A percentile compares a stretch with the other conserved stretches of the same genome.
phyloP scores from a whole-genome alignment of 441 rosid genomes.

The Adansonia gregorii region DNA sequence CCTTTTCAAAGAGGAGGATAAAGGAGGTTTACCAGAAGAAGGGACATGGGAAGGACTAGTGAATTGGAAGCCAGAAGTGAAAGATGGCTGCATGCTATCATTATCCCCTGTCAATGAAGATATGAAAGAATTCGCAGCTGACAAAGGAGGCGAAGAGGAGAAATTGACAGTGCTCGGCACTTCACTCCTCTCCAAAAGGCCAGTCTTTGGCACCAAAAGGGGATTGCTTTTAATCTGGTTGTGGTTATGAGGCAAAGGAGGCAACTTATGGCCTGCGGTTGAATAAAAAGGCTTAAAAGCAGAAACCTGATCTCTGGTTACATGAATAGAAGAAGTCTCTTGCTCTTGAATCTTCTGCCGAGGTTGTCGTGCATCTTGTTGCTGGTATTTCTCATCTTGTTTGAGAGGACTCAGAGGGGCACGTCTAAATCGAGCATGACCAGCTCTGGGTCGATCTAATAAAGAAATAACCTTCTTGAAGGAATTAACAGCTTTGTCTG shows the following conservation, averaged over 20 bases:
- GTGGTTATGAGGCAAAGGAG: conserved; percentile 67
- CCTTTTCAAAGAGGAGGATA: conserved; percentile 54
- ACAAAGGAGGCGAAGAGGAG: conserved; percentile 54
- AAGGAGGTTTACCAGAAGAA: conserved; percentile 60
- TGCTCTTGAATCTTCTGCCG: conserved; percentile 25
- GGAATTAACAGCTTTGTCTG: conserved; percentile 54
- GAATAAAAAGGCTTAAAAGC: conserved; percentile 76
- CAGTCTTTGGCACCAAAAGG: conserved; percentile 31
- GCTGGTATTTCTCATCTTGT: conserved; percentile 7
- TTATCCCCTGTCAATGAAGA: conserved; percentile 65
- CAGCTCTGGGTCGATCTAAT: conserved; percentile 56
- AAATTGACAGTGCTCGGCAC: conserved; percentile 50
- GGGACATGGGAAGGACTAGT: conserved; percentile 48
- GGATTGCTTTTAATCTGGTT: conserved; percentile 30
- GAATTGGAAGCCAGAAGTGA: conserved; percentile 59
- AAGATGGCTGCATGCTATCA: conserved; percentile 49
- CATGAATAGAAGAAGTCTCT: conserved; percentile 30
- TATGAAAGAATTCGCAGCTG: conserved; percentile 64
- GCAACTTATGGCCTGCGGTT: conserved; percentile 62
- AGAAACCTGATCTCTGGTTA: conserved; percentile 47
- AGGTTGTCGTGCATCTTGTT: not conserved
- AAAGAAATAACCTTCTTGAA: conserved; percentile 61
- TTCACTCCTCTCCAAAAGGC: conserved; percentile 46
- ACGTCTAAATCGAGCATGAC: conserved; percentile 67
- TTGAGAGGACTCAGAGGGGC: conserved; percentile 34